Percentiles rank a stretch among this genome's conserved stretches.
phyloP scores from a whole-genome alignment of 495 filamentous ascomycete species.

The Clavariopsis aquatica region DNA sequence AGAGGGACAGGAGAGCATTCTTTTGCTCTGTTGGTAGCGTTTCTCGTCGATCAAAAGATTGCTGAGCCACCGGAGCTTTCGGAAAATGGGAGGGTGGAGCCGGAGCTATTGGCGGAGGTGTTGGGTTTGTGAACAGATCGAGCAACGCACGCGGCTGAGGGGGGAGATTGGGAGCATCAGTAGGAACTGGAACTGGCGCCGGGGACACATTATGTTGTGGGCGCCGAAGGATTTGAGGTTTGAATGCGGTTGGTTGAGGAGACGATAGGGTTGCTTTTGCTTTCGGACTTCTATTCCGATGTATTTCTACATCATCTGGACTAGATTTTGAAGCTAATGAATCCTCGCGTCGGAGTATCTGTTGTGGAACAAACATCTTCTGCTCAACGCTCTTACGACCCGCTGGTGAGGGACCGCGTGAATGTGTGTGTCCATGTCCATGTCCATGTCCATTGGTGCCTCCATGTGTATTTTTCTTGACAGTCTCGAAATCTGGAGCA shows the following conservation, averaged over 20 bases:
- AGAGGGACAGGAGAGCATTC: conserved; percentile 68
- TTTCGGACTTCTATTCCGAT: background rate
- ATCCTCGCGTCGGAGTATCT: conserved; percentile 17
- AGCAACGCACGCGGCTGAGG: background rate
- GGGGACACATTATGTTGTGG: conserved; percentile 21
- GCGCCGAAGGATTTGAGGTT: conserved; percentile 57
- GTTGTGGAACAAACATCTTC: conserved; percentile 19
- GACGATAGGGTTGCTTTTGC: conserved; percentile 31
- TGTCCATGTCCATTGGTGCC: conserved; percentile 28
- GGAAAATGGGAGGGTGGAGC: conserved; percentile 37
- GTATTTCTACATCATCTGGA: conserved; percentile 23
- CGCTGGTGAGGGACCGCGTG: conserved; percentile 21
- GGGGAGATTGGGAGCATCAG: background rate
- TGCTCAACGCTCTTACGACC: conserved; percentile 9
- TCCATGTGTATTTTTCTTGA: conserved; percentile 40
- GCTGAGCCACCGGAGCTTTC: conserved; percentile 17
- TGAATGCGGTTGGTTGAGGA: conserved; percentile 52
- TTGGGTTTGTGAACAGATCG: background rate
- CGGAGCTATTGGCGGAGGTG: conserved; percentile 23
- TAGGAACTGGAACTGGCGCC: background rate
- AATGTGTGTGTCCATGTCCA: conserved; percentile 19
- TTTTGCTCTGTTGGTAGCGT: conserved; percentile 56
- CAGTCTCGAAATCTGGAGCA: conserved; percentile 52
- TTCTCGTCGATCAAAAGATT: conserved; percentile 47
- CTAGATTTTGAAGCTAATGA: background rate